A percentile compares a stretch with the other conserved stretches of the same genome.
Conservation (phyloP, 768 basidiomycete species). For the Mycena epipterygia region DNA sequence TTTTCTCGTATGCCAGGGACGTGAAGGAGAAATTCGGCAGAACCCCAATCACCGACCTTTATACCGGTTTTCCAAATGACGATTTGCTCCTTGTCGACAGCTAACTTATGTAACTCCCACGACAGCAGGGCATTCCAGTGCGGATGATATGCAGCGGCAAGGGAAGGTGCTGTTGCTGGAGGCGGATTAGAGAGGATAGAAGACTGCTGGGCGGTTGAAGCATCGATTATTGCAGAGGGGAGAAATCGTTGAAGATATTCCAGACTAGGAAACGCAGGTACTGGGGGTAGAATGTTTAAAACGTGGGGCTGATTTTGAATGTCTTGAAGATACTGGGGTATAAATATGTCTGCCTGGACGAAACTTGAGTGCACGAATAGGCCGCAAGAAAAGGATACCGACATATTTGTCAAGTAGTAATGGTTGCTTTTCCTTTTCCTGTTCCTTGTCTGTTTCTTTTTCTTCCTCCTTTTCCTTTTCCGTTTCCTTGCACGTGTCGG, state of each 20-base stretch:
- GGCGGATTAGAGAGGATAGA: constrained; percentile 35
- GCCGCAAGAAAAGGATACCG: constrained; percentile 22
- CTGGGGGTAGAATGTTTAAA: constrained; percentile 56
- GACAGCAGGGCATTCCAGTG: constrained; percentile 60
- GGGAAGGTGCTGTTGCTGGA: constrained; percentile 32
- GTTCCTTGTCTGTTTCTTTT: constrained; percentile 35
- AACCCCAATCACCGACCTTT: constrained; percentile 52
- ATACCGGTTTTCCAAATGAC: constrained; percentile 57
- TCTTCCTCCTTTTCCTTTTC: constrained; percentile 12
- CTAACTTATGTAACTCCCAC: constrained; percentile 60
- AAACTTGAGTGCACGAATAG: not conserved
- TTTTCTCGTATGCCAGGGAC: constrained; percentile 58
- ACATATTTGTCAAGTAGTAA: constrained; percentile 61
- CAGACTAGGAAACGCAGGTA: constrained; percentile 57
- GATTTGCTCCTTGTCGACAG: constrained; percentile 57
- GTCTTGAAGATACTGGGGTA: constrained; percentile 63
- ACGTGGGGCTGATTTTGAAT: constrained; percentile 61
- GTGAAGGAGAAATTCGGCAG: constrained; percentile 52
- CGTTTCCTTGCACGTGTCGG: not conserved
- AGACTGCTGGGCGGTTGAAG: constrained; percentile 37
- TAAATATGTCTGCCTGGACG: constrained; percentile 60
- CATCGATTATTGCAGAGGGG: constrained; percentile 52
- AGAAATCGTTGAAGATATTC: constrained; percentile 59
- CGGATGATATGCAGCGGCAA: constrained; percentile 45
- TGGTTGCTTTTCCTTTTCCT: constrained; percentile 38